Evolutionary conservation across 768 basidiomycete species (phyloP).

Genomic region (Ramaria rubella): DNA sequence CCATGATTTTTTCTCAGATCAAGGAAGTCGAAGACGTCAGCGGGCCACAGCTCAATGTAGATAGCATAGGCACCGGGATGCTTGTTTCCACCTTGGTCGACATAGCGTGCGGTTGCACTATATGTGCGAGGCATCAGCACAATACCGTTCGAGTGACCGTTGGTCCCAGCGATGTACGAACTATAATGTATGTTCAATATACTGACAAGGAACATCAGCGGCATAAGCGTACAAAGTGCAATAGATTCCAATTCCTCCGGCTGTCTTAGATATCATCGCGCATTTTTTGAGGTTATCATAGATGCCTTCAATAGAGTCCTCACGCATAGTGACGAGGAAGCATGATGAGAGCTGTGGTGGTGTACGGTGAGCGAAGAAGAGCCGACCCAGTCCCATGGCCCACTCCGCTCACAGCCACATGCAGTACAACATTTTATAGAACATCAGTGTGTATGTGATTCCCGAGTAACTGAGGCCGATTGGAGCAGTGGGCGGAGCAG

Average conservation of each 20-base stretch:
- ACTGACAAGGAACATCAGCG: not conserved
- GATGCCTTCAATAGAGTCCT: conserved; percentile 98
- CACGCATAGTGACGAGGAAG: conserved; percentile 97
- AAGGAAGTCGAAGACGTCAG: conserved; percentile 95
- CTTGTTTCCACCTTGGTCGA: conserved; percentile 99
- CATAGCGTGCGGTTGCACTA: conserved; percentile 96
- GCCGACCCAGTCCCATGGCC: no score
- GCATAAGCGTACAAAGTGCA: conserved; percentile 69
- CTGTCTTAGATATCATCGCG: conserved; percentile 99
- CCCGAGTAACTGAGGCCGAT: no score
- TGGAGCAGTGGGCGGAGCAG: no score
- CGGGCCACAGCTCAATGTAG: conserved; percentile 98
- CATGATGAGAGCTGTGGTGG: conserved; percentile 95
- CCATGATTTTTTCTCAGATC: conserved; percentile 98
- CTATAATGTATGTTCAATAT: conserved; percentile 31
- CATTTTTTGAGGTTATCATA: conserved; percentile 98
- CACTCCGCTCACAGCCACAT: no score
- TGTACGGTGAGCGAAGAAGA: conserved; percentile 97
- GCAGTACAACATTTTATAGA: no score
- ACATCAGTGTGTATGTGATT: no score
- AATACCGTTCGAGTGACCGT: conserved; percentile 98
- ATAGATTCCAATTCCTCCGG: conserved; percentile 98
- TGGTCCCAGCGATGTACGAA: conserved; percentile 98
- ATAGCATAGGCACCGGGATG: conserved; percentile 97
- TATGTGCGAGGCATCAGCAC: conserved; percentile 98